phyloP scores from a whole-genome alignment of 169 alveolate genomes.

The Plasmodium cynomolgi region DNA sequence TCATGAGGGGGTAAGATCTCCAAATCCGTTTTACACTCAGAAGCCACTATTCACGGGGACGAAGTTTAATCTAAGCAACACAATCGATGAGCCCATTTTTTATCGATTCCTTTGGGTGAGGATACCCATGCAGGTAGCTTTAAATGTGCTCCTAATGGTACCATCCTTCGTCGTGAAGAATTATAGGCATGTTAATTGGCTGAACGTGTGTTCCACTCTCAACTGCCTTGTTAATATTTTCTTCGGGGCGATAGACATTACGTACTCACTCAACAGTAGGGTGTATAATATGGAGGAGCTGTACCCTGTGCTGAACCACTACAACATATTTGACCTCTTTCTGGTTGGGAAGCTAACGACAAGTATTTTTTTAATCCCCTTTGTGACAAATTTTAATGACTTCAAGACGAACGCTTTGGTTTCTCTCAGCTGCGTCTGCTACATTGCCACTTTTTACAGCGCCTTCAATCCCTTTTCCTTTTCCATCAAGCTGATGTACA shows the following conservation, averaged over 20 bases:
- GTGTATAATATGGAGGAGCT: conserved; percentile 17
- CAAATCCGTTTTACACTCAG: neutral
- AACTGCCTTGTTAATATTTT: conserved; percentile 41
- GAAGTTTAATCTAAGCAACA: neutral
- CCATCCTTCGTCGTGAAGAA: conserved; percentile 30
- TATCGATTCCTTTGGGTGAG: neutral
- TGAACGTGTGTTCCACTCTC: conserved; percentile 10
- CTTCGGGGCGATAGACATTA: conserved; percentile 51
- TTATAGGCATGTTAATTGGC: neutral
- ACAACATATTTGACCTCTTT: conserved; percentile 42
- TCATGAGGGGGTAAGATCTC: neutral
- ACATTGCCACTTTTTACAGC: conserved; percentile 33
- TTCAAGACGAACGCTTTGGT: neutral
- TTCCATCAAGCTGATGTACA: conserved; percentile 53
- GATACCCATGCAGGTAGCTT: conserved; percentile 6
- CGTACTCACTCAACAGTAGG: conserved; percentile 16
- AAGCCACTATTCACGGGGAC: neutral
- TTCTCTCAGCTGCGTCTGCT: conserved; percentile 33
- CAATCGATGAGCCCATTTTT: neutral
- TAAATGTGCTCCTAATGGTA: conserved; percentile 9
- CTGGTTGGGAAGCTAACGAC: conserved; percentile 59
- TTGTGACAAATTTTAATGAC: conserved; percentile 56
- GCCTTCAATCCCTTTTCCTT: conserved; percentile 31
- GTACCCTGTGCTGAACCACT: neutral
- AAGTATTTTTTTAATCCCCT: conserved; percentile 60